Evolutionary conservation across 345 rosid genomes (phyloP), one percentile per base, ranked within the genome.

Genomic region (Rhodomyrtus tomentosa): DNA sequence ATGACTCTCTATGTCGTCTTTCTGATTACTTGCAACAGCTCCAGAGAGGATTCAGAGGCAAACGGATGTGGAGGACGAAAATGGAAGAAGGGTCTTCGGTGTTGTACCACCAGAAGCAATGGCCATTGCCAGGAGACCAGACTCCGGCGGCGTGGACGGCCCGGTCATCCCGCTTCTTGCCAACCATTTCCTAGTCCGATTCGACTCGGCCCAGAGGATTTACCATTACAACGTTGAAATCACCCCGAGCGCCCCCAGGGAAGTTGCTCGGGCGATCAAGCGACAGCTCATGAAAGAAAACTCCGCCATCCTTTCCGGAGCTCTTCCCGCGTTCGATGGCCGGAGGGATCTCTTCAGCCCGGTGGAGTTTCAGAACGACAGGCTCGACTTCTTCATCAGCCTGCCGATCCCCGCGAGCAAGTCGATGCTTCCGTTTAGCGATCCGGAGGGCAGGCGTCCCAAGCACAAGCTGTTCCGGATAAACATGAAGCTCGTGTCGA

Each of bases 221-320:
- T 96, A 92, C 92, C 99, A 96, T 82, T 96, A 96, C 91, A 89
- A 95, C 68, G 96, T 96, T 82, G 98, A 95, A 59, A 96, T 96
- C 82, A 89, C 94, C 68, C 99, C 98, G 3, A 90, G 83, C 54
- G 97, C 98, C 45, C 92, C 98, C 42, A 96, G 92, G 82, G 98
- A 96, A 84, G 85, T 93, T 51, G 98, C 97, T n/a, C 84, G 98
- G 54, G 88, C 93, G 93, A 95, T 96, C 88, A 96, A 95, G 85
- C 94, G 91, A 72, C 93, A 95, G 86, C 92, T 96, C 6, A 93
- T 95, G 6, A 91, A 90, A 82, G 92, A 90, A 3, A 94, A 93
- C n/a, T 81, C 85, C n/a, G 89, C 52, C 54, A 84, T 87, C 59
- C 90, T 96, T 55, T 94, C 92, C 14, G 95, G 95, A 83, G 89